Base-by-base conservation (phyloP, 345 rosid genomes). In the Gossypium herbaceum region DNA sequence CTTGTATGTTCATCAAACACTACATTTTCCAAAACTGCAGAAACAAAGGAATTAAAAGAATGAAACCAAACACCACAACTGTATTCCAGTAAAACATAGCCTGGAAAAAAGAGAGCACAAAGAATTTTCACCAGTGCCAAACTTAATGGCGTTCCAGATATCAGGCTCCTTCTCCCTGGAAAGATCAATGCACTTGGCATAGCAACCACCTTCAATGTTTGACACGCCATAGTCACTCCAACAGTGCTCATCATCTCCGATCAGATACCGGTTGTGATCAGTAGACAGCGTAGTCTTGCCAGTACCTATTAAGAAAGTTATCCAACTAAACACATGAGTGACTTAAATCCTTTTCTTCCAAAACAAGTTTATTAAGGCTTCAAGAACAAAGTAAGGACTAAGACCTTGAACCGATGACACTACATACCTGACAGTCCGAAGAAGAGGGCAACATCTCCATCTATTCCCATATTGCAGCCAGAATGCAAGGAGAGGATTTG, bases 391-490 rank as follows among this genome's bases (percentile, higher is more conserved):
- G 52, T 34, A 73, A 61, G 77, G 72, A 60, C 64, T 64, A 47
- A 12, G 54, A 54, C 65, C 64, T 75, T 59, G 75, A 81, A 80
- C 85, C 62, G 74, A 73, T 76, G 84, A 84, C 82, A 83, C 84
- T 81, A 83, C 7, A 34, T 88, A 87, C 95, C 98, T 91, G 98
- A 94, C 78, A 94, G 85, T 76, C 98, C 98, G 85, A 94, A 94
- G 94, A 94, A 94, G 94, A 92, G 98, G 78, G 98, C 98, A 83
- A 94, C 98, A 78, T 94, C 98, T 85, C 98, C 97, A 79, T 86
- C 89, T 87, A 91, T 94, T 50, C 97, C 98, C 97, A 95, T 91
- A 85, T 95, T 95, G 95, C 96, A 92, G 51, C 99, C 99, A 78
- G 99, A 95, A 76, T 95, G 98, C 58, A 95, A 85, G 73, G 99